Percentiles rank a stretch among this genome's conserved stretches.
Conservation (phyloP, 31 red algal genomes). For the Asparagopsis taxiformis region DNA sequence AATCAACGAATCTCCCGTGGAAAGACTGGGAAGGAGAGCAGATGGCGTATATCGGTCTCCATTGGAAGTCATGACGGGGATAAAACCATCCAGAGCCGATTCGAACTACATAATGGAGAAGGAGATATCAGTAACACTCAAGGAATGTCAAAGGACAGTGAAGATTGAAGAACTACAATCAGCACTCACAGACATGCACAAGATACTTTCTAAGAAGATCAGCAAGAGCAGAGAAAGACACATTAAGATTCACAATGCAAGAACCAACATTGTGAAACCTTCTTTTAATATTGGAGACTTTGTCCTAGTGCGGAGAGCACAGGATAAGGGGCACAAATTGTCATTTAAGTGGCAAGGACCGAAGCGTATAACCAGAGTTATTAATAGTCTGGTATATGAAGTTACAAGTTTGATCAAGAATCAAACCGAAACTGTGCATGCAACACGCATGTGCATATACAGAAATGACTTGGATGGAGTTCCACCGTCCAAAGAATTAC, state of each 20-base stretch:
- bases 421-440: conserved; percentile 16
- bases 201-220: neutral
- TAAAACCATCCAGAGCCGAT: too few relatives aligned
- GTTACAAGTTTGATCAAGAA: conserved; percentile 1
- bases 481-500: neutral
- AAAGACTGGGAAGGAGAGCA: neutral
- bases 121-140: neutral
- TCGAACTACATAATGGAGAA: neutral
- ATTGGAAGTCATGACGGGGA: neutral
- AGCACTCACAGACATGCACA: neutral
- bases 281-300: conserved; percentile 30
- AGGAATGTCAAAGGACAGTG: neutral
- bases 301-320: conserved; percentile 18
- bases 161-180: conserved; percentile 10
- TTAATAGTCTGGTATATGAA: conserved; percentile 22
- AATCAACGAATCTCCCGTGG: too few relatives aligned
- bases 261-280: conserved; percentile 20
- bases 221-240: neutral
- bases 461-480: neutral
- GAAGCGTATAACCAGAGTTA: neutral
- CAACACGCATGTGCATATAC: conserved; percentile 1
- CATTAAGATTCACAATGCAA: conserved; percentile 20
- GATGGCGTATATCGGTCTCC: neutral
- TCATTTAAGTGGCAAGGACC: conserved; percentile 30
- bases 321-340: conserved; percentile 39